Evolutionary conservation across 177 flowering plant genomes (phyloP), one percentile per base, ranked within the genome.

Genomic region (Tripterygium wilfordii): DNA sequence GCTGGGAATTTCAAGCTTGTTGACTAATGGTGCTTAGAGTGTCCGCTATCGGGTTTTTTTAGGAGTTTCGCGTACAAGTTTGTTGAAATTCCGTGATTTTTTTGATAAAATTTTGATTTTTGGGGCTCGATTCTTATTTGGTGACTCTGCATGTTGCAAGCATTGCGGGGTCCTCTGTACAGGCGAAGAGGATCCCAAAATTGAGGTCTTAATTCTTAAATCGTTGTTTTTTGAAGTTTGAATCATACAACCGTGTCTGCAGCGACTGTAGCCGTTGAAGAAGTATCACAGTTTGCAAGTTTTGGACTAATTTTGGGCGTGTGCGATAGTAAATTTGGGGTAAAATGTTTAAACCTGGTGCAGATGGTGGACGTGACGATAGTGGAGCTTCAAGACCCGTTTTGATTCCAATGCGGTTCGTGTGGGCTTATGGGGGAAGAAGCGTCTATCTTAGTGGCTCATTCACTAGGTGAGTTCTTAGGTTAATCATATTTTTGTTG

Each of bases 141-240:
- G 52, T 52, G 61, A 42, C 47, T 46, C 44, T 63, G 63, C 65
- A 70, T 75, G 76, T 63, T n/a, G 30, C 59, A 48, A 57, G 29
- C 49, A 39, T 36, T 56, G 55, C 63, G 78, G 80, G 79, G 64
- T 79, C 72, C 76, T 76, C 72, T 71, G 69, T 72, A 22, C 18
- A 25, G 53, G 21, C 56, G 81, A 69, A 45, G 82, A 76, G 85
- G 79, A 79, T 79, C 82, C 85, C 75, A 59, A 62, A 42, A 20
- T 22, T 15, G 38, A 20, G 5, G 8, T 4, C 14, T 15, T 14
- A 18, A 17, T 43, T 10, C 17, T 14, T 16, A 30, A 22, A 32
- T 15, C 19, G 0, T 2, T 18, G 20, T 44, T 50, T 27, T 49
- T 41, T 7, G 29, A 1, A 5, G 18, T 42, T 42, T 5, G 25